Conservation (phyloP, 2,329 filamentous ascomycete genomes). For the Cytospora schulzeri region DNA sequence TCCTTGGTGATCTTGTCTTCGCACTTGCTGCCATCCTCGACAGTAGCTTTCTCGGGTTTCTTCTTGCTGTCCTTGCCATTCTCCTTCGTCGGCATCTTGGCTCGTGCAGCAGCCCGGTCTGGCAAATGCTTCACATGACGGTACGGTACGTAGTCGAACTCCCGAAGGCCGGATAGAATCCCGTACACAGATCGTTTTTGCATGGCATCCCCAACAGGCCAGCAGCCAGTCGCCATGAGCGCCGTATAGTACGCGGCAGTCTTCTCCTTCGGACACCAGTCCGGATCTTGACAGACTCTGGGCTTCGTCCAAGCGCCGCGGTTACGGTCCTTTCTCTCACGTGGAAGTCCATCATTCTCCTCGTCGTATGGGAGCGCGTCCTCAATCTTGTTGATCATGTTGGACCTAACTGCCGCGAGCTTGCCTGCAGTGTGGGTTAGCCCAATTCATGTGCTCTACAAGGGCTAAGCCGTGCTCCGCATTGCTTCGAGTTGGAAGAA, state of each 20-base stretch:
- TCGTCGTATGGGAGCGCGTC: not conserved
- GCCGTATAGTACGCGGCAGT: not conserved
- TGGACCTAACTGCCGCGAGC: not conserved
- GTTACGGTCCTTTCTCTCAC: not conserved
- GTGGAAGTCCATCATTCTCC: slow-evolving; percentile 3
- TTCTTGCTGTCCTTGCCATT: not conserved
- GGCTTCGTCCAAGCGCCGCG: not conserved
- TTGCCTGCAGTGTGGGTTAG: not conserved
- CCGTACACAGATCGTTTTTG: not conserved
- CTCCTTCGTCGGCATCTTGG: not conserved
- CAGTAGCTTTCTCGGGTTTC: not conserved
- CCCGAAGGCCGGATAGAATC: not conserved
- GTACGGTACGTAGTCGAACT: not conserved
- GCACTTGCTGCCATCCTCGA: not conserved
- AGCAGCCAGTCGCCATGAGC: not conserved
- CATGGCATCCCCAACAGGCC: not conserved
- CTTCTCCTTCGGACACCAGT: slow-evolving; percentile 6
- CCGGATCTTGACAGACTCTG: not conserved
- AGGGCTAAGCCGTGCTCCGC: accelerated
- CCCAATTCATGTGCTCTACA: not conserved
- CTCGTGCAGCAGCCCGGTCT: not conserved
- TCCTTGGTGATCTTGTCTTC: not conserved
- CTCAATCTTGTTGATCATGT: slow-evolving; percentile 8
- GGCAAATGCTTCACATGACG: not conserved
- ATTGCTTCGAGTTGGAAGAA: too few relatives aligned